A percentile compares a stretch with the other conserved stretches of the same genome.
Conservation (phyloP, 2,329 filamentous ascomycete species). For the Claviceps sp. region DNA sequence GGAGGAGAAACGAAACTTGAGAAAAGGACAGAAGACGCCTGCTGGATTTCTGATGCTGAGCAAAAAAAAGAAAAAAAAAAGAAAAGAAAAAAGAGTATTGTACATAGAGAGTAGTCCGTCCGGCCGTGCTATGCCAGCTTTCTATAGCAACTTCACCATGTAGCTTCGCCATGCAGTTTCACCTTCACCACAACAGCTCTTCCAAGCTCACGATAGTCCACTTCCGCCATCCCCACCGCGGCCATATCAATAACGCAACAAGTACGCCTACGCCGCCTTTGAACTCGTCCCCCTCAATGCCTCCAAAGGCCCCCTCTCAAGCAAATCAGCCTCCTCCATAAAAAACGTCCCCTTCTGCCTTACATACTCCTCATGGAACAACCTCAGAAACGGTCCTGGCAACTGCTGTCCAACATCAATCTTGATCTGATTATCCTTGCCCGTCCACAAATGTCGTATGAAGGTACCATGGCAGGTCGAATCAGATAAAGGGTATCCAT, state of each 20-base stretch:
- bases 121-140: too few species aligned
- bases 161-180: too few species aligned
- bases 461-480: slow-evolving; percentile 26
- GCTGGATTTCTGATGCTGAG: too few species aligned
- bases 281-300: not conserved
- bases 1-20: too few species aligned
- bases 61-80: too few species aligned
- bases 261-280: not conserved
- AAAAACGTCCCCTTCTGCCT: slow-evolving; percentile 21
- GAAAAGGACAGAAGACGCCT: too few species aligned
- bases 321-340: slow-evolving; percentile 22
- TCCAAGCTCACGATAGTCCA: too few species aligned
- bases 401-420: slow-evolving; percentile 23
- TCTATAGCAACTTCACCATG: too few species aligned
- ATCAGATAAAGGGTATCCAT: slow-evolving; percentile 26
- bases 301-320: slow-evolving; percentile 11
- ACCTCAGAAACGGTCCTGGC: slow-evolving; percentile 21
- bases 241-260: not conserved
- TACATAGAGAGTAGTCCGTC: too few species aligned
- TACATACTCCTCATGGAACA: slow-evolving; percentile 23
- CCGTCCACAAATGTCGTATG: slow-evolving; percentile 30
- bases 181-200: too few species aligned
- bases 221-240: too few species aligned
- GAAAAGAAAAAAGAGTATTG: too few species aligned
- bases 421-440: slow-evolving; percentile 27